A percentile compares a stretch with the other conserved stretches of the same genome.
Evolutionary conservation across 164 flowering plant genomes (phyloP).

Genomic region (Tetrastigma voinierianum): DNA sequence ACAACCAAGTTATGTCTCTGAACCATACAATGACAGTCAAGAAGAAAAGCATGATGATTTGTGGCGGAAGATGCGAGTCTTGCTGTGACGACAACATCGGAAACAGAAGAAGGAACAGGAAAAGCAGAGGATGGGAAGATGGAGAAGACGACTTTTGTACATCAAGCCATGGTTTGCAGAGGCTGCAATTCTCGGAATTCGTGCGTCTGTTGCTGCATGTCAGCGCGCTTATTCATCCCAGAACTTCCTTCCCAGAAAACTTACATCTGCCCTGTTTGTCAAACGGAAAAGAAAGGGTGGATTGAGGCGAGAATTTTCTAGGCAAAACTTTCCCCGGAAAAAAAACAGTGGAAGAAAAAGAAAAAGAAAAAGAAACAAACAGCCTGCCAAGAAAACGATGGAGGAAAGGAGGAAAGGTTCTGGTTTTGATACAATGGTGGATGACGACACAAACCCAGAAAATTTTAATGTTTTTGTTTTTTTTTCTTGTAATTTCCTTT

Average conservation of each 20-base stretch:
- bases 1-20: constrained; percentile 45
- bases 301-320: constrained; percentile 42
- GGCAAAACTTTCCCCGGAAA: constrained; percentile 10
- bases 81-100: constrained; percentile 35
- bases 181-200: constrained; percentile 42
- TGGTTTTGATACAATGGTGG: neutral
- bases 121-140: neutral
- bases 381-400: neutral
- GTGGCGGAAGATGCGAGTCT: constrained; percentile 59
- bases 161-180: constrained; percentile 36
- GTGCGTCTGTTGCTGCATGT: constrained; percentile 70
- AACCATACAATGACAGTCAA: constrained; percentile 42
- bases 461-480: constrained; percentile 1
- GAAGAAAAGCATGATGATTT: constrained; percentile 32
- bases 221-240: constrained; percentile 77
- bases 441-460: neutral
- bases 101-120: neutral
- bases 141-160: constrained; percentile 1
- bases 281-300: constrained; percentile 39
- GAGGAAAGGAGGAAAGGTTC: neutral
- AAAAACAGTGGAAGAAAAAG: neutral
- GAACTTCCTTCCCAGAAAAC: too few species aligned
- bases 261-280: constrained; percentile 87
- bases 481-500: neutral
- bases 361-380: neutral